Evolutionary conservation across 139 green algal genomes (phyloP).

Genomic region (Chlorella ohadii): DNA sequence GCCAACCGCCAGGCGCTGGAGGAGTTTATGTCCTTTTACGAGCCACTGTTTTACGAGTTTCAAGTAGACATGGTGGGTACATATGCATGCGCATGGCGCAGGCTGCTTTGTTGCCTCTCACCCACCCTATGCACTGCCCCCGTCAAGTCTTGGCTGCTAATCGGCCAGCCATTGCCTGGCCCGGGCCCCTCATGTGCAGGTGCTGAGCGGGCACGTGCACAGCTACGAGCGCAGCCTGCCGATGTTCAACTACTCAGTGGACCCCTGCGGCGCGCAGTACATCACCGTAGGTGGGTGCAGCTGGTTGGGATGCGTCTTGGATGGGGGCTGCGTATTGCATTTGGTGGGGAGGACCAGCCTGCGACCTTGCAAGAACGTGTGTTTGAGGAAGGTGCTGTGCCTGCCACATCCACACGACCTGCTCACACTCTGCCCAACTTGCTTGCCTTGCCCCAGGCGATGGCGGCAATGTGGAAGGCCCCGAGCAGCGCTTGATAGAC

Average conservation of each 20-base stretch:
- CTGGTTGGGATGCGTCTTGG: too few species aligned
- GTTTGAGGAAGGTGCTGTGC: too few species aligned
- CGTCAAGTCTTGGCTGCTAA: too few species aligned
- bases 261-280: slow-evolving; percentile 20
- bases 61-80: slow-evolving; percentile 40
- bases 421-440: too few species aligned
- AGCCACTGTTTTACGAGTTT: slow-evolving; percentile 31
- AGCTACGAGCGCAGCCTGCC: slow-evolving; percentile 47
- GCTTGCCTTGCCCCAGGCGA: neutral
- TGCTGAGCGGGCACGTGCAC: slow-evolving; percentile 58
- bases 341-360: too few species aligned
- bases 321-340: too few species aligned
- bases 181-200: neutral
- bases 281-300: slow-evolving; percentile 36
- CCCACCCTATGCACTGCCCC: too few species aligned
- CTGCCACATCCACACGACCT: too few species aligned
- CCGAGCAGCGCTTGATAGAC: neutral
- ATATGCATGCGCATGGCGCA: too few species aligned
- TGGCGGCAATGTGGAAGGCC: slow-evolving; percentile 52
- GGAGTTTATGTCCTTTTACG: slow-evolving; percentile 7
- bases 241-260: slow-evolving; percentile 20
- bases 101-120: too few species aligned
- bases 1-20: neutral
- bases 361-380: too few species aligned
- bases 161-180: too few species aligned